Evolutionary conservation across 2,329 filamentous ascomycete genomes (phyloP).

Genomic region (Chaetomium sp.): DNA sequence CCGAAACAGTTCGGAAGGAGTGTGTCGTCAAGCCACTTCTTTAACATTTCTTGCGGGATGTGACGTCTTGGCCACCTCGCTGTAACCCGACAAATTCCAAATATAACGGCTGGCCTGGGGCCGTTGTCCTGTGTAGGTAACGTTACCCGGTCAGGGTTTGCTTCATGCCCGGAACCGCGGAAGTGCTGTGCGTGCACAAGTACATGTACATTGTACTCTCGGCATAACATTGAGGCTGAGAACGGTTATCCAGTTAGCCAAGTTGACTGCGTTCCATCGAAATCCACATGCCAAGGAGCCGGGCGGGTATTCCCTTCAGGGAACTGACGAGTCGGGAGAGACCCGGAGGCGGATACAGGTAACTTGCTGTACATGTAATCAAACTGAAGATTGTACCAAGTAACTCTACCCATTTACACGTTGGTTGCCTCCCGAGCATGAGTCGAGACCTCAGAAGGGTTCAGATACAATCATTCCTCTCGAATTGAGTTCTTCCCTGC

Average conservation of each 20-base stretch:
- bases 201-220: no score
- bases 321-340: neutral
- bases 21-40: neutral
- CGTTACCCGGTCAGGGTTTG: no score
- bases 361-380: no score
- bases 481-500: neutral
- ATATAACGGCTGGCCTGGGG: no score
- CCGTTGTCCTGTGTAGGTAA: no score
- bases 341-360: neutral
- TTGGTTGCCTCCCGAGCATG: slow-evolving; percentile 1
- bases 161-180: no score
- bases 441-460: neutral
- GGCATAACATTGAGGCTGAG: no score
- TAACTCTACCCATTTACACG: neutral
- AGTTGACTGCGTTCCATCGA: neutral
- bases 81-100: neutral
- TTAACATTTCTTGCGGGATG: neutral
- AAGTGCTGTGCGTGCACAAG: no score
- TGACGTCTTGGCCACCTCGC: neutral
- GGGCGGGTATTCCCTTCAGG: neutral
- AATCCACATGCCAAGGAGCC: neutral
- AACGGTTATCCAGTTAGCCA: no score
- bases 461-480: no score
- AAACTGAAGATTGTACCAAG: neutral
- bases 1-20: neutral